Percentiles rank a stretch among this genome's conserved stretches.
phyloP scores from a whole-genome alignment of 1,284 basidiomycete species.

The Ustilago loliicola region DNA sequence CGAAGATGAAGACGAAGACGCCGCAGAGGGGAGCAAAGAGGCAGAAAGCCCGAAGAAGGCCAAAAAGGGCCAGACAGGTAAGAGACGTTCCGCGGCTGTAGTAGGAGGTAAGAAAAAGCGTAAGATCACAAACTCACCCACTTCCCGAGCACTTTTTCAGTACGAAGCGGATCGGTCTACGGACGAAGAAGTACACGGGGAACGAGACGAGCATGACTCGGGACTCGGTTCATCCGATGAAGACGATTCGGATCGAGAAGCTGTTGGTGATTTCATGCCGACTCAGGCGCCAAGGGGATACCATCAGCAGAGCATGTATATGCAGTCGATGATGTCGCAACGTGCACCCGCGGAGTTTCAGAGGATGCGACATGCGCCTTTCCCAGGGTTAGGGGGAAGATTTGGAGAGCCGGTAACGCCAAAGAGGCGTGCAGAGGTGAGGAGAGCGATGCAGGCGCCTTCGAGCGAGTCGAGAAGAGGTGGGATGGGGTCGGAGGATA shows the following conservation, averaged over 20 bases:
- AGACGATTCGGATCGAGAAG: slow-evolving; percentile 77
- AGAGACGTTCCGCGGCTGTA: slow-evolving; percentile 10
- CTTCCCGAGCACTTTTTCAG: slow-evolving; percentile 74
- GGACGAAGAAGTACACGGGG: slow-evolving; percentile 77
- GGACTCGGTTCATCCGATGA: slow-evolving; percentile 72
- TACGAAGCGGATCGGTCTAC: slow-evolving; percentile 81
- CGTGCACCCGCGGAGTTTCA: slow-evolving; percentile 50
- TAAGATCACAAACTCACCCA: slow-evolving; percentile 66
- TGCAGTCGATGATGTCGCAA: slow-evolving; percentile 65
- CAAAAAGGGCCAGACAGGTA: slow-evolving; percentile 30
- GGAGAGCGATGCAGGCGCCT: slow-evolving; percentile 17
- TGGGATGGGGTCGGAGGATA: slow-evolving; percentile 39
- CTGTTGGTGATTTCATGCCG: slow-evolving; percentile 75
- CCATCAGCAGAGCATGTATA: slow-evolving; percentile 64
- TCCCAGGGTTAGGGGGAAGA: slow-evolving; percentile 56
- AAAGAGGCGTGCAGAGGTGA: slow-evolving; percentile 10
- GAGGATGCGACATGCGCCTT: slow-evolving; percentile 34
- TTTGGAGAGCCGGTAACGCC: slow-evolving; percentile 38
- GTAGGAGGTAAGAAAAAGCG: slow-evolving; percentile 28
- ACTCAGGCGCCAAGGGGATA: slow-evolving; percentile 82
- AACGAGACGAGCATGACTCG: slow-evolving; percentile 73
- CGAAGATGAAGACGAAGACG: slow-evolving; percentile 17
- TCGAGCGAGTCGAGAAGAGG: slow-evolving; percentile 42
- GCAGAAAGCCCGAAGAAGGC: background rate
- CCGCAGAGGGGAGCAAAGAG: background rate